phyloP scores from a whole-genome alignment of 2,329 filamentous ascomycete genomes.

The Colletotrichum plurivorum region DNA sequence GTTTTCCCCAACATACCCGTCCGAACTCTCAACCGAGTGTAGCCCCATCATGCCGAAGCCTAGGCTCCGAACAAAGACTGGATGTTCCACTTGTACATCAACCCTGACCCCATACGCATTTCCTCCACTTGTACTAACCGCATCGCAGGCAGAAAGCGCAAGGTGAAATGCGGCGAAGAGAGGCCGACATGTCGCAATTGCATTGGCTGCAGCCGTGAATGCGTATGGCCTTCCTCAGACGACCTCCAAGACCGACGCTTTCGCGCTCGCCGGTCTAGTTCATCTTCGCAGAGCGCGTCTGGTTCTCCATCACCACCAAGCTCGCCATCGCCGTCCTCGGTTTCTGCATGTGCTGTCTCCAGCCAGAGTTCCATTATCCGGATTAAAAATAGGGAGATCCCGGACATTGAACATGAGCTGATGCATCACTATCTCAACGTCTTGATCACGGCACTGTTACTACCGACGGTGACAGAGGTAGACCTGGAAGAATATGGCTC shows the following conservation, averaged over 20 bases:
- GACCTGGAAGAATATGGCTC: constrained; percentile 11
- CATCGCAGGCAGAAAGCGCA: background rate
- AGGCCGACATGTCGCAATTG: constrained; percentile 13
- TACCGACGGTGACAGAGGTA: background rate
- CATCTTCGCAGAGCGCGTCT: no score
- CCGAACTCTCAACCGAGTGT: no score
- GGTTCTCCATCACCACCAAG: background rate
- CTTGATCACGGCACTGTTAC: background rate
- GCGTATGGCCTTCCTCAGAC: background rate
- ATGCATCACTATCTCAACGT: constrained; percentile 7
- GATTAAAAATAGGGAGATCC: background rate
- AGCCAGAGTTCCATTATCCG: background rate
- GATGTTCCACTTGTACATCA: constrained; percentile 3
- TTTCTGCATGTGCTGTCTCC: background rate
- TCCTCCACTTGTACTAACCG: no score
- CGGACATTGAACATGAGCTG: constrained; percentile 2
- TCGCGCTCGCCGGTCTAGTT: background rate
- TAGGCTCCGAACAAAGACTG: constrained; percentile 5
- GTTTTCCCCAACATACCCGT: no score
- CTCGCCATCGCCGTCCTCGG: background rate
- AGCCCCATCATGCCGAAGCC: background rate
- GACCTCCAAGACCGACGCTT: constrained; percentile 10
- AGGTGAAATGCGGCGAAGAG: constrained; percentile 20
- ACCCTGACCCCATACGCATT: no score
- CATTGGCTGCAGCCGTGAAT: background rate